Conservation (phyloP, 305 asterid species). For the Fraxinus baroniana region DNA sequence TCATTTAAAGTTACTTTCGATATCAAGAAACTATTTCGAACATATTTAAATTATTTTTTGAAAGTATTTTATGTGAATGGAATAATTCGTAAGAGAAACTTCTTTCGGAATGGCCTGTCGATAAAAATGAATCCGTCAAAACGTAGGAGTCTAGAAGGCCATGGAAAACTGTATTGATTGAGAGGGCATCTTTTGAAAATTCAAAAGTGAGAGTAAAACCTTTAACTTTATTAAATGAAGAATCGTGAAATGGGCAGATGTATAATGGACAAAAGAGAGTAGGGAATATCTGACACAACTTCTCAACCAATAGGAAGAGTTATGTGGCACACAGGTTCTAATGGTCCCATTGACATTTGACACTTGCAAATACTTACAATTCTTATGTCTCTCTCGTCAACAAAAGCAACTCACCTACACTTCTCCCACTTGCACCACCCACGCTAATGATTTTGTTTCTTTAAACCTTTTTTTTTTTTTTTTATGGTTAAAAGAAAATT, state of each 20-base stretch:
- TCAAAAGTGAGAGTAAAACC: neutral
- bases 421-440: neutral
- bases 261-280: neutral
- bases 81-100: neutral
- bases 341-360: neutral
- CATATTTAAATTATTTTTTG: too few relatives aligned
- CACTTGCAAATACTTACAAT: neutral
- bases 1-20: too few relatives aligned
- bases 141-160: constrained; percentile 15
- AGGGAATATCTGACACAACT: constrained; percentile 30
- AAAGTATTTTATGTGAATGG: neutral
- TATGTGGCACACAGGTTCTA: constrained; percentile 36
- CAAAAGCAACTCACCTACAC: constrained; percentile 46
- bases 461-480: too few relatives aligned
- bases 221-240: neutral
- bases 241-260: neutral
- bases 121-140: neutral
- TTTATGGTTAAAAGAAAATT: neutral
- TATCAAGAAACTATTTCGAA: too few relatives aligned
- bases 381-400: constrained; percentile 33
- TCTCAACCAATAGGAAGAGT: constrained; percentile 44
- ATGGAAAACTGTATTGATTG: neutral
- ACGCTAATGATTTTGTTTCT: constrained; percentile 12
- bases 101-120: neutral
- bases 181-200: neutral